Evolutionary conservation across 2,329 filamentous ascomycete genomes (phyloP), one percentile per base, ranked within the genome.

Genomic region (Phyllosticta paracitricarpa): DNA sequence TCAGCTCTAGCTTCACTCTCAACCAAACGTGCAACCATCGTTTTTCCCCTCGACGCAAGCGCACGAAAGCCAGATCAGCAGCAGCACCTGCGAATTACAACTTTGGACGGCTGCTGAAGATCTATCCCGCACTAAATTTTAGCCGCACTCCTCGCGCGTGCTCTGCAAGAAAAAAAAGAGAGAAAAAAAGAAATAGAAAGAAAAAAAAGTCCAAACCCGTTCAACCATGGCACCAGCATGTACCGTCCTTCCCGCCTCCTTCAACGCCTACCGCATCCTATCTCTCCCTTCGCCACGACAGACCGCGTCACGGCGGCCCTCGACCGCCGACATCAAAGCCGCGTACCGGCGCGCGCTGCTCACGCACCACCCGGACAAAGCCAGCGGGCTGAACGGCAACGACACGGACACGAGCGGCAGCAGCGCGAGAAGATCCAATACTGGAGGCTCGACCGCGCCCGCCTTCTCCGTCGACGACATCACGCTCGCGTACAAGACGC

Each of bases 271-370:
- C 35, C 56, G 56, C 30, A 58, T 58, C 56, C 60, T 62, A 17
- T 54, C 51, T 10, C 60, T 62, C 7, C 51, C 59, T 10, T 28
- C 51, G 7, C 59, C 59, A 14, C 51, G 51, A 9, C 57, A 53
- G 14, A 28, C 24, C 1, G 19, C 58, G 19, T 4, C 58, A 40
- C 57, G 48, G 14, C 63, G 62, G 1, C 57, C 30, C 22, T 26
- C 57, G 14, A 14, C 51, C 24, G 26, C 52, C 35, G 54, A 28
- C 10, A 30, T 66, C 40, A 65, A 63, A 40, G 33, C 35, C 14
- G 83, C 83, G 9, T 86, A 86, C 69, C 81, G 80, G 62, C 77
- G 75, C 56, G 81, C 83, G 6, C 74, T 87, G 25, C 75, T 86
- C 4, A 70, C 71, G 26, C 76, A 84, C 65, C 84, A 87, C 68